These are phyloP conservation scores for Ceratocystis destructans DNA, from an alignment of 2,329 filamentous ascomycete species.

Conservation along the genomic window DNA sequence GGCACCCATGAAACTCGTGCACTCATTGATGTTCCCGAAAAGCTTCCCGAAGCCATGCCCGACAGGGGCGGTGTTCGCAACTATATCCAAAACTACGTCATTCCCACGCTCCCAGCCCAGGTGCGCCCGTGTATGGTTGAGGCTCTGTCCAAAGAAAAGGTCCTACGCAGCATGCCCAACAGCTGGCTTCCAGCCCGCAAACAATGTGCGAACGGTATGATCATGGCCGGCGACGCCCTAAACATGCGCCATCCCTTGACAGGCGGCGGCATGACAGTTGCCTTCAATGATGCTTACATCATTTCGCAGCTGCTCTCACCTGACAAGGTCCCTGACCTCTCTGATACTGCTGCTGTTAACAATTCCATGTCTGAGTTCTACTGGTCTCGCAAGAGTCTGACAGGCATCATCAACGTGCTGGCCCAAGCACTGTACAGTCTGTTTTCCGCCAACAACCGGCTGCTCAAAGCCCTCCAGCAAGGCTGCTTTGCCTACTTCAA, in stretches of 20 bases:
- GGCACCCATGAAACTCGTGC: slow-evolving; percentile 86
- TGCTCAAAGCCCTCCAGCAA: slow-evolving; percentile 66
- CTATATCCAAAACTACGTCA: slow-evolving; percentile 65
- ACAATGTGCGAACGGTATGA: slow-evolving; percentile 46
- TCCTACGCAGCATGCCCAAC: slow-evolving; percentile 83
- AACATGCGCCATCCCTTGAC: slow-evolving; percentile 99
- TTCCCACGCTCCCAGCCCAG: slow-evolving; percentile 59
- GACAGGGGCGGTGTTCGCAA: slow-evolving; percentile 69
- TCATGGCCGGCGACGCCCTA: slow-evolving; percentile 84
- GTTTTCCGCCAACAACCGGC: slow-evolving; percentile 70
- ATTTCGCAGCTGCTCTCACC: slow-evolving; percentile 63
- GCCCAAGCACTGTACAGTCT: slow-evolving; percentile 84
- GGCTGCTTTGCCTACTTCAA: slow-evolving; percentile 93
- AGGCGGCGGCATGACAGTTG: slow-evolving; percentile 95
- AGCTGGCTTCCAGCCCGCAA: slow-evolving; percentile 70
- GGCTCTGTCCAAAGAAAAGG: slow-evolving; percentile 63
- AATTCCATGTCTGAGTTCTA: slow-evolving; percentile 63
- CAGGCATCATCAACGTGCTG: slow-evolving; percentile 91
- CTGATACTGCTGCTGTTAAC: slow-evolving; percentile 51
- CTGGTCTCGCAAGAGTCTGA: slow-evolving; percentile 70
- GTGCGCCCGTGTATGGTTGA: slow-evolving; percentile 60
- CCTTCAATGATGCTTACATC: slow-evolving; percentile 78
- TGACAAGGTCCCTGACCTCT: slow-evolving; percentile 51
- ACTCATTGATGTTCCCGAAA: slow-evolving; percentile 73
- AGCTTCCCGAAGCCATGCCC: slow-evolving; percentile 57